These are phyloP conservation scores for Rhodofomes roseus DNA, from an alignment of 1,284 basidiomycete species.

Conservation along the genomic window DNA sequence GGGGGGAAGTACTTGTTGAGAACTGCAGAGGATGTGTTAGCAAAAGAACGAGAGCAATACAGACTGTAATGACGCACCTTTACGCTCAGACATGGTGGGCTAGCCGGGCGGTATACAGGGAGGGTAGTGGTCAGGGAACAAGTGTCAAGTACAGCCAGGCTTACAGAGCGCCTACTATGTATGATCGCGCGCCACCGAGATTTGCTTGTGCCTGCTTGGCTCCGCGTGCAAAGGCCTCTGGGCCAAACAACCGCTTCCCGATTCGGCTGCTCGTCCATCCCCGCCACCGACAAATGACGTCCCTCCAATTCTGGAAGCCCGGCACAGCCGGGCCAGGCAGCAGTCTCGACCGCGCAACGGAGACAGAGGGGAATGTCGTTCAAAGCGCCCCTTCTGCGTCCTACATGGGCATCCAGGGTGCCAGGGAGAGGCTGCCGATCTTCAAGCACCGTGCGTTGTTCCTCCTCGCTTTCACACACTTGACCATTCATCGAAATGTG, in stretches of 20 bases:
- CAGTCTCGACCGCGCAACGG: constrained; percentile 79
- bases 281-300: constrained; percentile 25
- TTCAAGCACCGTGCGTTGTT: constrained; percentile 72
- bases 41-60: neutral
- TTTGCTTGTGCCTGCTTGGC: constrained; percentile 9
- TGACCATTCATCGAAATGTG: neutral
- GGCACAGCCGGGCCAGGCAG: constrained; percentile 86
- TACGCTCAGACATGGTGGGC: constrained; percentile 81
- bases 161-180: neutral
- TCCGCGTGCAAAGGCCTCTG: constrained; percentile 12
- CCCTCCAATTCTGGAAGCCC: constrained; percentile 75
- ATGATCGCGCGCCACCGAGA: neutral
- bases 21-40: constrained; percentile 40
- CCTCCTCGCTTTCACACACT: neutral
- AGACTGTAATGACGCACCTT: constrained; percentile 44
- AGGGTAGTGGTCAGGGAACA: neutral
- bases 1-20: constrained; percentile 91
- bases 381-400: constrained; percentile 59
- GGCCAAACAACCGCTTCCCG: constrained; percentile 9
- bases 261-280: neutral
- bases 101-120: neutral
- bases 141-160: neutral
- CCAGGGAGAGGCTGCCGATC: constrained; percentile 83
- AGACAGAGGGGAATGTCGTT: constrained; percentile 68
- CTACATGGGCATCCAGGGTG: constrained; percentile 62